phyloP scores from a whole-genome alignment of 2,329 filamentous ascomycete genomes.

The Berkeleyomyces rouxiae region DNA sequence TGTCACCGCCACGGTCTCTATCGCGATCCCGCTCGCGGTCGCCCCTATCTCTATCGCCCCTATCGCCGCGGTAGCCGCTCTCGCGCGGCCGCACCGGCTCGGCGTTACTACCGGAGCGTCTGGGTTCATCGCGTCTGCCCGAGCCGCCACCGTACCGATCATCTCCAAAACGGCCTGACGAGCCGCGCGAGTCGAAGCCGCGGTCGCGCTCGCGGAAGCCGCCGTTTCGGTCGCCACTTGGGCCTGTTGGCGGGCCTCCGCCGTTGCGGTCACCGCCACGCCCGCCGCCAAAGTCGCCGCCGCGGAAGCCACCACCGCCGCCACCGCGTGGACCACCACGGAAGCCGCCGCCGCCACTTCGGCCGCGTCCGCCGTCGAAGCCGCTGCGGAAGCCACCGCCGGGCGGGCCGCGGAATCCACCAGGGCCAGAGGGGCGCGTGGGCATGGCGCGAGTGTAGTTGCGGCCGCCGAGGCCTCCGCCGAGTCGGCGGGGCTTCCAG shows the following conservation, averaged over 20 bases:
- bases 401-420: constrained; percentile 37
- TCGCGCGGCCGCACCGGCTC: constrained; percentile 47
- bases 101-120: constrained; percentile 59
- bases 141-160: constrained; percentile 35
- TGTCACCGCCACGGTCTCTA: not conserved
- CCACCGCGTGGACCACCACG: constrained; percentile 25
- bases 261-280: constrained; percentile 24
- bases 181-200: constrained; percentile 35
- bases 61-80: constrained; percentile 29
- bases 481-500: constrained; percentile 83
- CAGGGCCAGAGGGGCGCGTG: constrained; percentile 50
- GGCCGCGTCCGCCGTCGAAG: constrained; percentile 31
- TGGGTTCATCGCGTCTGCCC: constrained; percentile 17
- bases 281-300: constrained; percentile 25
- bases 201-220: constrained; percentile 31
- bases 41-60: constrained; percentile 27
- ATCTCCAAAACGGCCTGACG: constrained; percentile 39
- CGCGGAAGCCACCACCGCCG: constrained; percentile 37
- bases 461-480: constrained; percentile 80
- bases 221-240: constrained; percentile 32
- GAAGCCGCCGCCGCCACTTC: constrained; percentile 33
- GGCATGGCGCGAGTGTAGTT: constrained; percentile 75
- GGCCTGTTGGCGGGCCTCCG: constrained; percentile 35
- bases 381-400: constrained; percentile 32
- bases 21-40: constrained; percentile 26